Evolutionary conservation across 2,329 filamentous ascomycete genomes (phyloP).

Genomic region (Sphaceloma murrayae): DNA sequence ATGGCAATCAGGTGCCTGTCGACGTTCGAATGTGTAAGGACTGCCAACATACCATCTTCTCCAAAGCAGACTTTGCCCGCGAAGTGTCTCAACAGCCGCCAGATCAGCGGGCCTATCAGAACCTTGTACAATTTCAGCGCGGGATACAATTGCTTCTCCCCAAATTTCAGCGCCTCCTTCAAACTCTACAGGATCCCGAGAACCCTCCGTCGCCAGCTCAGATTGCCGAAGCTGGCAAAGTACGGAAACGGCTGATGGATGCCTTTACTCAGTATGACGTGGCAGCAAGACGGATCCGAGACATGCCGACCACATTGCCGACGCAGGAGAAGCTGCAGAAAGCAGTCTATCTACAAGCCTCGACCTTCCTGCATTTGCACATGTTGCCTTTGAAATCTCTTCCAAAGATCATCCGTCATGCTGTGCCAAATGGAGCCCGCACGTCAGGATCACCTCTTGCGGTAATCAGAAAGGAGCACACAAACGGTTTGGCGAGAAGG

Average conservation of each 20-base stretch:
- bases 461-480: conserved; percentile 41
- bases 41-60: conserved; percentile 64
- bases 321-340: conserved; percentile 69
- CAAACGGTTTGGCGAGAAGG: conserved; percentile 45
- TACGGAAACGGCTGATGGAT: conserved; percentile 80
- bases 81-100: conserved; percentile 59
- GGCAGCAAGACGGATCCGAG: conserved; percentile 70
- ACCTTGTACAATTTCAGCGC: conserved; percentile 74
- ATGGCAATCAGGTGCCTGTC: conserved; percentile 52
- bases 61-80: conserved; percentile 65
- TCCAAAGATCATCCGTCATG: conserved; percentile 44
- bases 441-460: conserved; percentile 42
- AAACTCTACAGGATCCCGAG: conserved; percentile 62
- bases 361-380: conserved; percentile 74
- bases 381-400: conserved; percentile 69
- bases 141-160: conserved; percentile 76
- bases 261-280: conserved; percentile 81
- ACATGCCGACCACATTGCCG: conserved; percentile 61
- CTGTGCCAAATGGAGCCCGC: conserved; percentile 40
- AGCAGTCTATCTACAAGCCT: conserved; percentile 72
- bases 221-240: conserved; percentile 75
- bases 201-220: conserved; percentile 57
- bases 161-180: conserved; percentile 68
- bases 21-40: conserved; percentile 89
- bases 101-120: conserved; percentile 73